Evolutionary conservation across 2,329 filamentous ascomycete genomes (phyloP).

Genomic region (Emergomyces pasteurianus): DNA sequence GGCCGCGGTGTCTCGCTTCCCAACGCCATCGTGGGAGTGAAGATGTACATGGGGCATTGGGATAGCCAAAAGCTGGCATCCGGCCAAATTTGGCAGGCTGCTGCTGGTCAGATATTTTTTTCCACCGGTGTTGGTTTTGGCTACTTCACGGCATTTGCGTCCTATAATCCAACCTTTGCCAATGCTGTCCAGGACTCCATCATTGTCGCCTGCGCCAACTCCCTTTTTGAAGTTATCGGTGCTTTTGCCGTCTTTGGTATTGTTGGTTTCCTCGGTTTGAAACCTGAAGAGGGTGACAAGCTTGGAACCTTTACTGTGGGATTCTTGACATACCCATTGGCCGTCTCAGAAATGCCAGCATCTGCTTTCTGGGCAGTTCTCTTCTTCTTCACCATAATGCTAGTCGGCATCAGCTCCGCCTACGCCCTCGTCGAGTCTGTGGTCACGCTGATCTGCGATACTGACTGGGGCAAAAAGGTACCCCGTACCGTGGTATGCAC

Average conservation of each 20-base stretch:
- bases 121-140: conserved; percentile 45
- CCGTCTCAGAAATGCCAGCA: conserved; percentile 42
- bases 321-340: conserved; percentile 43
- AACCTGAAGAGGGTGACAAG: conserved; percentile 26
- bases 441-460: conserved; percentile 41
- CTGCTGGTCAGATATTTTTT: conserved; percentile 46
- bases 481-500: conserved; percentile 25
- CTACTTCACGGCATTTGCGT: conserved; percentile 44
- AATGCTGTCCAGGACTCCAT: conserved; percentile 46
- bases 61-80: conserved; percentile 36
- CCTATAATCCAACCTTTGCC: conserved; percentile 41
- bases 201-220: conserved; percentile 41
- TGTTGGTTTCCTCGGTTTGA: conserved; percentile 32
- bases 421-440: conserved; percentile 46
- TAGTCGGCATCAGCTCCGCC: conserved; percentile 43
- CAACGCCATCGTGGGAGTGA: conserved; percentile 40
- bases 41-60: conserved; percentile 33
- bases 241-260: conserved; percentile 40
- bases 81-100: conserved; percentile 43
- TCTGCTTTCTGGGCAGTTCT: conserved; percentile 44
- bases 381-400: conserved; percentile 44
- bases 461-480: conserved; percentile 27
- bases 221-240: conserved; percentile 40
- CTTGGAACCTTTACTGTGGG: conserved; percentile 38
- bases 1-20: conserved; percentile 40